Evolutionary conservation across 139 green algal genomes (phyloP).

Genomic region (Chlorella sp.): DNA sequence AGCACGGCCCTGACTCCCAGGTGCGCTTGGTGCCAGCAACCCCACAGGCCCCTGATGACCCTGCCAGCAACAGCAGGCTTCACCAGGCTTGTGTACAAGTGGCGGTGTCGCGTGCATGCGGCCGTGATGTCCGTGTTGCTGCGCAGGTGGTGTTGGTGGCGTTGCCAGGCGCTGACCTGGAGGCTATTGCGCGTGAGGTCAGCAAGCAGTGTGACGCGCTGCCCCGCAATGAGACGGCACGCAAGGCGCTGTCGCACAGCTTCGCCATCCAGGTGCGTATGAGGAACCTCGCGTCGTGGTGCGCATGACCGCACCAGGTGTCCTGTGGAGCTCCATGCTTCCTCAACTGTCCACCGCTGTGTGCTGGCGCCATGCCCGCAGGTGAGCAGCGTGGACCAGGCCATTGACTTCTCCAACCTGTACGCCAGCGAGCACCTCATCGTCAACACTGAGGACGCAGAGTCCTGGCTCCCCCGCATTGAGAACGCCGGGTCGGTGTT

Average conservation of each 20-base stretch:
- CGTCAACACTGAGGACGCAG: constrained; percentile 85
- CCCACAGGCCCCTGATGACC: too few relatives aligned
- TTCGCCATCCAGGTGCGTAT: constrained; percentile 62
- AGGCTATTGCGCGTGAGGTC: constrained; percentile 71
- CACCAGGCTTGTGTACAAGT: too few relatives aligned
- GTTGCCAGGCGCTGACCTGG: constrained; percentile 80
- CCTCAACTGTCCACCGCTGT: too few relatives aligned
- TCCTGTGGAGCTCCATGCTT: too few relatives aligned
- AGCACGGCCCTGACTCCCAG: constrained; percentile 90
- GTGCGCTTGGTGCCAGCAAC: constrained; percentile 26
- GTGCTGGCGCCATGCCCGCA: too few relatives aligned
- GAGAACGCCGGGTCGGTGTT: constrained; percentile 93
- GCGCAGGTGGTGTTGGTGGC: constrained; percentile 91
- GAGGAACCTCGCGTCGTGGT: too few relatives aligned
- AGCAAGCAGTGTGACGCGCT: constrained; percentile 73
- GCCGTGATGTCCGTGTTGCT: too few relatives aligned
- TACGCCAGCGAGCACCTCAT: constrained; percentile 99
- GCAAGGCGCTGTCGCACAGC: constrained; percentile 82
- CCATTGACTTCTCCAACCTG: constrained; percentile 78
- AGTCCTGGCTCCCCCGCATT: constrained; percentile 77
- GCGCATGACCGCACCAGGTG: too few relatives aligned
- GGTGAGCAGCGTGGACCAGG: constrained; percentile 58
- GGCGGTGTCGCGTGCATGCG: too few relatives aligned
- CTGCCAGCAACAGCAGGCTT: too few relatives aligned
- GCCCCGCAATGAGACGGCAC: constrained; percentile 77